Evolutionary conservation across 148 eudicot genomes (phyloP).

Genomic region (Gaultheria prostrata): DNA sequence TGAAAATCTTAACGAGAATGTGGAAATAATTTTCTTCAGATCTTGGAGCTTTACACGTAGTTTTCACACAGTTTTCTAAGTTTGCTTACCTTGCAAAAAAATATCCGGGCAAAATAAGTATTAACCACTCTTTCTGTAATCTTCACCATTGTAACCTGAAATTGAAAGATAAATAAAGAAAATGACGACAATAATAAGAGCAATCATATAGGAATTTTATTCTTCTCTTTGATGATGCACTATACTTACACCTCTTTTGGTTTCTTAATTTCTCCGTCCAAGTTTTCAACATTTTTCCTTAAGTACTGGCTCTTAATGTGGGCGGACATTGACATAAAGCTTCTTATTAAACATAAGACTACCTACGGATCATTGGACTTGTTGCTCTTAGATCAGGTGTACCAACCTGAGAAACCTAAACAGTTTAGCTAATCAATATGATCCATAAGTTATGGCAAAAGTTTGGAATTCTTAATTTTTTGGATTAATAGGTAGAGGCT

Average conservation of each 20-base stretch:
- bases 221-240: neutral
- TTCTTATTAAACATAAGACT: neutral
- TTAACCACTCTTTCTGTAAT: slow-evolving; percentile 60
- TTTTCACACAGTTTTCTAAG: neutral
- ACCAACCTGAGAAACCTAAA: neutral
- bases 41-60: neutral
- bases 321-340: neutral
- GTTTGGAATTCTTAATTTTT: neutral
- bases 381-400: neutral
- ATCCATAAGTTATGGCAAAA: neutral
- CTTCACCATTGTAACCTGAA: slow-evolving; percentile 70
- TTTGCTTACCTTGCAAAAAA: slow-evolving; percentile 52
- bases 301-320: neutral
- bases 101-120: slow-evolving; percentile 59
- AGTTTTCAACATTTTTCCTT: neutral
- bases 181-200: neutral
- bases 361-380: neutral
- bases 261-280: neutral
- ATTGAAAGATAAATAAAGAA: slow-evolving; percentile 11
- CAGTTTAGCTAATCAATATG: too few species aligned
- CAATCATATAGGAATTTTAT: neutral
- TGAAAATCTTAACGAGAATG: neutral
- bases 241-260: neutral
- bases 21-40: neutral
- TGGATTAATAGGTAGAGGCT: neutral